These are phyloP conservation scores for Rutstroemia sp. DNA, from an alignment of 2,329 filamentous ascomycete genomes.

Conservation along the genomic window DNA sequence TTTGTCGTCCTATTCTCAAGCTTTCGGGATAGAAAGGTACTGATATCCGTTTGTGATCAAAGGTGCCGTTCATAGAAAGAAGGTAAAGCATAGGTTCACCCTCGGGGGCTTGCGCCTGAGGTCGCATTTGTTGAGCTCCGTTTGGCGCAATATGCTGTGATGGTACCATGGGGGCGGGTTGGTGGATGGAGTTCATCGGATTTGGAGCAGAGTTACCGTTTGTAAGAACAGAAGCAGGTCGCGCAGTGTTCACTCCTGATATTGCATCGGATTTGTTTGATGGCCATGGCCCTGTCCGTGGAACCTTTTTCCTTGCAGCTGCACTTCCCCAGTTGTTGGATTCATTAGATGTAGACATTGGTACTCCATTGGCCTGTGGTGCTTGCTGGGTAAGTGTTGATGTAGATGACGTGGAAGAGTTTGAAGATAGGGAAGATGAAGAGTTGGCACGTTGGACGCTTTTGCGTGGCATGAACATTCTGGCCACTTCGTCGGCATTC, in stretches of 20 bases:
- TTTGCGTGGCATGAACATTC: constrained; percentile 88
- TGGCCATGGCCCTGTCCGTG: constrained; percentile 50
- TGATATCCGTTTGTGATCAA: constrained; percentile 92
- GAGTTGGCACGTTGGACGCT: constrained; percentile 81
- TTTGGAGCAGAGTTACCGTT: constrained; percentile 52
- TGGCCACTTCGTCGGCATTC: constrained; percentile 76
- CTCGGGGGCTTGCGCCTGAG: constrained; percentile 35
- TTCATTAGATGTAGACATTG: constrained; percentile 23
- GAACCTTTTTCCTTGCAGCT: constrained; percentile 42
- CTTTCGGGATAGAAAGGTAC: constrained; percentile 94
- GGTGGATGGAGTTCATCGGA: constrained; percentile 53
- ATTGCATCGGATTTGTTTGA: constrained; percentile 58
- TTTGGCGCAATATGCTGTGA: constrained; percentile 64
- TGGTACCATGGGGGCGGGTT: constrained; percentile 51
- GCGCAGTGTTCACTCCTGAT: constrained; percentile 48
- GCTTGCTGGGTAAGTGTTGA: constrained; percentile 58
- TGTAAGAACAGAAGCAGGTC: constrained; percentile 53
- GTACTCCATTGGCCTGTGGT: constrained; percentile 53
- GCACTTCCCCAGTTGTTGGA: constrained; percentile 31
- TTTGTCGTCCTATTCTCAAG: constrained; percentile 88
- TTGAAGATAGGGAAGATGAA: constrained; percentile 61
- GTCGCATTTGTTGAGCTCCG: constrained; percentile 40
- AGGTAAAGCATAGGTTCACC: constrained; percentile 76
- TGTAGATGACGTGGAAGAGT: constrained; percentile 50
- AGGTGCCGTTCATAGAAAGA: constrained; percentile 87